A percentile compares a stretch with the other conserved stretches of the same genome.
Conservation (phyloP, 2,329 filamentous ascomycete species). For the Drechslerella stenobrocha region DNA sequence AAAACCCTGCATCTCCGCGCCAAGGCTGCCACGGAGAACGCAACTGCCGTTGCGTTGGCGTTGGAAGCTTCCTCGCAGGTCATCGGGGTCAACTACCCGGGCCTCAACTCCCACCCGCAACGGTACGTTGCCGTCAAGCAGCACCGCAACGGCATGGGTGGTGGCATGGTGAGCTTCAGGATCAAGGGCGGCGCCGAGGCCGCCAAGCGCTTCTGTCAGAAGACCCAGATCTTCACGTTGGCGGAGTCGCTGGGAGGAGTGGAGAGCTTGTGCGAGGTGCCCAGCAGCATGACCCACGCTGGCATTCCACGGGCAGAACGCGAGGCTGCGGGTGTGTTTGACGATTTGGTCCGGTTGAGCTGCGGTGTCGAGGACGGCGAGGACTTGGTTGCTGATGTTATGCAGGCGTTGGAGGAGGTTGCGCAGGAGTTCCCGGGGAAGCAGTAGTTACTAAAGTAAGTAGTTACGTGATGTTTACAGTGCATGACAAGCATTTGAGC, state of each 20-base stretch:
- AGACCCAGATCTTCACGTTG: slow-evolving; percentile 85
- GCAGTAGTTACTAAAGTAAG: slow-evolving; percentile 3
- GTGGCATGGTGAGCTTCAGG: slow-evolving; percentile 96
- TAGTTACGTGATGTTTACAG: slow-evolving; percentile 25
- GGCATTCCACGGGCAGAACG: slow-evolving; percentile 88
- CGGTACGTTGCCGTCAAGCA: slow-evolving; percentile 82
- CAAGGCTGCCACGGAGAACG: slow-evolving; percentile 80
- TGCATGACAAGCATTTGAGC: slow-evolving; percentile 3
- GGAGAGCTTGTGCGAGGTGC: slow-evolving; percentile 88
- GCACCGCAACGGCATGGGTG: slow-evolving; percentile 90
- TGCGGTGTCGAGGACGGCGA: slow-evolving; percentile 90
- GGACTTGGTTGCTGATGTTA: slow-evolving; percentile 79
- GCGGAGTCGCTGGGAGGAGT: slow-evolving; percentile 91
- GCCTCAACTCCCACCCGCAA: slow-evolving; percentile 83
- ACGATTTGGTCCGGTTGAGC: slow-evolving; percentile 89
- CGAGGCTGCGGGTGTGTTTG: slow-evolving; percentile 89
- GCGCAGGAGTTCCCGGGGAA: slow-evolving; percentile 26
- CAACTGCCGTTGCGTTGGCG: slow-evolving; percentile 72
- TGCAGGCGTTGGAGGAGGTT: slow-evolving; percentile 71
- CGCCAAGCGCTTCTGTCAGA: slow-evolving; percentile 88
- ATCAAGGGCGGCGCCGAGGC: slow-evolving; percentile 82
- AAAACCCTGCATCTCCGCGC: slow-evolving; percentile 96
- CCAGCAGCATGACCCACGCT: slow-evolving; percentile 94
- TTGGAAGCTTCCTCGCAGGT: slow-evolving; percentile 81
- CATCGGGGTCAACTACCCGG: slow-evolving; percentile 91